These are phyloP conservation scores for Tilletia walkeri DNA, from an alignment of 1,284 basidiomycete genomes.

Conservation along the genomic window DNA sequence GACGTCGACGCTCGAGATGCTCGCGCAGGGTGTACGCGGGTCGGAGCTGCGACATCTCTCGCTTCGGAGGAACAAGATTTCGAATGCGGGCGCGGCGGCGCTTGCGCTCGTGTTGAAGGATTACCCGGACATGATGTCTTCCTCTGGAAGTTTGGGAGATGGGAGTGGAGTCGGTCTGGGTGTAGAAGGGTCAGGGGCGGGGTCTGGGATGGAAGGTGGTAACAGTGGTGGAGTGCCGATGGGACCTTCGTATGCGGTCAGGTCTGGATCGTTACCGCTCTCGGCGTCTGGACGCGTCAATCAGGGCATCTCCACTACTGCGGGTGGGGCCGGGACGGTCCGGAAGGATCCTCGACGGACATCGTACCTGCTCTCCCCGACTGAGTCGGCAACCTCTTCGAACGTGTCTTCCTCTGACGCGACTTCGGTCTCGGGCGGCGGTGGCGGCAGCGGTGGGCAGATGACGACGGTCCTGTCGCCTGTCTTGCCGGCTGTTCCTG, in stretches of 20 bases:
- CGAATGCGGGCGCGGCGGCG: slow-evolving; percentile 29
- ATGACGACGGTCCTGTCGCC: slow-evolving; percentile 26
- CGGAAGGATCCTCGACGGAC: slow-evolving; percentile 5
- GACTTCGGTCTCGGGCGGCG: no score
- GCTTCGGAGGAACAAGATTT: slow-evolving; percentile 46
- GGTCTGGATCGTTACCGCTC: neutral
- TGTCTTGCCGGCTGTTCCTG: slow-evolving; percentile 37
- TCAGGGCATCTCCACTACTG: neutral
- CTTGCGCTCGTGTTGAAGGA: slow-evolving; percentile 45
- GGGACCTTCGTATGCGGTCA: neutral
- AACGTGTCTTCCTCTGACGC: no score
- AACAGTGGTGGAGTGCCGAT: no score
- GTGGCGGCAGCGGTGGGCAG: neutral
- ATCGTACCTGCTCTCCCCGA: slow-evolving; percentile 11
- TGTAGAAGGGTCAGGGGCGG: no score
- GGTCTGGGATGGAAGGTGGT: no score
- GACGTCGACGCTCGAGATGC: slow-evolving; percentile 38
- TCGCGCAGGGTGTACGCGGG: slow-evolving; percentile 43
- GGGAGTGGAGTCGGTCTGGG: neutral
- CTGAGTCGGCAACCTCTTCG: neutral
- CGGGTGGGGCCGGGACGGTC: neutral
- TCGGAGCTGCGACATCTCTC: slow-evolving; percentile 51
- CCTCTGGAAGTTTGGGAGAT: neutral
- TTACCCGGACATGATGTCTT: slow-evolving; percentile 30
- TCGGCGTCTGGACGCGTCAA: neutral